Conservation (phyloP, 2,329 filamentous ascomycete species). For the Trichoderma arundinaceum region DNA sequence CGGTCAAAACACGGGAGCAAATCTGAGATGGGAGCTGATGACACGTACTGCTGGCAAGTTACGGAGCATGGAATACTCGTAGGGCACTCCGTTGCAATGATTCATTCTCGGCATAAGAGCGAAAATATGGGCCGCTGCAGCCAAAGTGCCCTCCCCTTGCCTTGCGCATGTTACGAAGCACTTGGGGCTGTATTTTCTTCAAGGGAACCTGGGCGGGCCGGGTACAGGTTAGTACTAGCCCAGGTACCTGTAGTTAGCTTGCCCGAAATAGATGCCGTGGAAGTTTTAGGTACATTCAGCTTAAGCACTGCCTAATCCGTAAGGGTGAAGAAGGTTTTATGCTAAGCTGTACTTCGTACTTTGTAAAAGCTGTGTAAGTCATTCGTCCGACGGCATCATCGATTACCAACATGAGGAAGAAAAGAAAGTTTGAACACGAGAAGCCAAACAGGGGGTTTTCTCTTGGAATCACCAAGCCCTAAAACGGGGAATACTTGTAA, state of each 20-base stretch:
- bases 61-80: slow-evolving; percentile 1
- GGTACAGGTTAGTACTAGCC: no score
- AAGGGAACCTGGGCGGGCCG: no score
- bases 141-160: no score
- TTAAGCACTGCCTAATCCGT: neutral
- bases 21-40: slow-evolving; percentile 22
- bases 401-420: neutral
- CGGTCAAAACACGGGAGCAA: slow-evolving; percentile 3
- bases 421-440: no score
- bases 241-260: no score
- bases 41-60: neutral
- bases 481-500: no score
- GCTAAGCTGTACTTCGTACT: neutral
- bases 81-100: neutral
- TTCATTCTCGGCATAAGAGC: neutral
- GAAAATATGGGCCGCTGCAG: no score
- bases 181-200: no score
- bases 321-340: neutral
- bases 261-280: no score
- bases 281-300: no score
- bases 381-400: neutral
- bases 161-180: no score
- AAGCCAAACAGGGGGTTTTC: neutral
- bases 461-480: neutral
- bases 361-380: neutral